phyloP scores from a whole-genome alignment of 2,329 filamentous ascomycete genomes.

The Hypoxylon sp. region DNA sequence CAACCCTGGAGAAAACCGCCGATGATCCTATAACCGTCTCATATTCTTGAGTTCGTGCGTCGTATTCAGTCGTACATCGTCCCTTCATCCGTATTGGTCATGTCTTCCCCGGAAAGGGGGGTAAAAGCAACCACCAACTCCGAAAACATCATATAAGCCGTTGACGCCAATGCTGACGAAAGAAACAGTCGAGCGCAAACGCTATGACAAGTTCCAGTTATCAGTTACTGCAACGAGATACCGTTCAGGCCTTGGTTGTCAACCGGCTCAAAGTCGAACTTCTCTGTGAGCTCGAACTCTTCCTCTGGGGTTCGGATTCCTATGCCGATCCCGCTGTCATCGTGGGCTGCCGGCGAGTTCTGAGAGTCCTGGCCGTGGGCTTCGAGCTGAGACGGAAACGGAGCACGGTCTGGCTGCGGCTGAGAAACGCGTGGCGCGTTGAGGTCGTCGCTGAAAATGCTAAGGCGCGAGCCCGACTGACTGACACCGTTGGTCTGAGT shows the following conservation, averaged over 20 bases:
- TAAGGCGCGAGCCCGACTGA: slow-evolving; percentile 51
- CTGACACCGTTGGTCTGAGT: slow-evolving; percentile 48
- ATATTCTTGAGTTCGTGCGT: slow-evolving; percentile 30
- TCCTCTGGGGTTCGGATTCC: slow-evolving; percentile 66
- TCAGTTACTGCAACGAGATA: slow-evolving; percentile 32
- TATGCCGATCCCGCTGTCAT: slow-evolving; percentile 75
- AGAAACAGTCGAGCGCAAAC: background rate
- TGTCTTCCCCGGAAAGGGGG: slow-evolving; percentile 19
- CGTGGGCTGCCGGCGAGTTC: slow-evolving; percentile 59
- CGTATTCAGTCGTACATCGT: slow-evolving; percentile 41
- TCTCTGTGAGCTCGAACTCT: slow-evolving; percentile 63
- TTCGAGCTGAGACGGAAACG: slow-evolving; percentile 57
- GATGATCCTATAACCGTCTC: background rate
- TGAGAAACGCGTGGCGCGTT: slow-evolving; percentile 54
- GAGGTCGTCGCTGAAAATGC: slow-evolving; percentile 57
- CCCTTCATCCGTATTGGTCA: slow-evolving; percentile 19
- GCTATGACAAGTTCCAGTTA: slow-evolving; percentile 10
- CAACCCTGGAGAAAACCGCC: background rate
- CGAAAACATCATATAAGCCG: slow-evolving; percentile 23
- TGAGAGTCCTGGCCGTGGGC: slow-evolving; percentile 54
- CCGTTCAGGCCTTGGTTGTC: slow-evolving; percentile 48
- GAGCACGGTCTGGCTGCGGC: slow-evolving; percentile 58
- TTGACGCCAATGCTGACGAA: background rate
- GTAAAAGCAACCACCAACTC: slow-evolving; percentile 20
- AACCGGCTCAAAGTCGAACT: slow-evolving; percentile 58